Evolutionary conservation across 768 basidiomycete species (phyloP).

Genomic region (Hygrophorus russula): DNA sequence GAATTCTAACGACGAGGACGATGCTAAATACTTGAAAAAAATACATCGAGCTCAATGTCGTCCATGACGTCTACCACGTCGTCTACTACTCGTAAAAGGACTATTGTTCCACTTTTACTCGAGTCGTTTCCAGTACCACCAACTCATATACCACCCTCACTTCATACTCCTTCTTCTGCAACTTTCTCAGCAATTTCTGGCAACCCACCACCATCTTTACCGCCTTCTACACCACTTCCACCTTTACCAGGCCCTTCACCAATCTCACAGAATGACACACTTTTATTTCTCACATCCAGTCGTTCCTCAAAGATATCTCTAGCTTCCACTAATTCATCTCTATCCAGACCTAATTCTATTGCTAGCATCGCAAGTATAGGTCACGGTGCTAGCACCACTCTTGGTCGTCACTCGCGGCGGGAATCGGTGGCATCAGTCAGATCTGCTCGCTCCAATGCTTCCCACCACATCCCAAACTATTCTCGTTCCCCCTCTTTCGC

Average conservation of each 20-base stretch:
- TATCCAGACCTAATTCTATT: conserved; percentile 7
- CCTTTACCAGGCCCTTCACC: conserved; percentile 56
- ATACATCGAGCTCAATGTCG: background rate
- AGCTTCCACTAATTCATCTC: background rate
- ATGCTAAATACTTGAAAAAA: background rate
- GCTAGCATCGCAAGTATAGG: conserved; percentile 1
- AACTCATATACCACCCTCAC: conserved; percentile 26
- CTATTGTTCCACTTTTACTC: conserved; percentile 16
- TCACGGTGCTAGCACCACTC: background rate
- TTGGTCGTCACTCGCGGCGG: background rate
- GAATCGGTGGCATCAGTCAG: conserved; percentile 5
- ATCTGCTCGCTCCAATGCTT: conserved; percentile 6
- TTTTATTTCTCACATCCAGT: conserved; percentile 25
- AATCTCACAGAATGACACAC: conserved; percentile 37
- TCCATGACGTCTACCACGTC: background rate
- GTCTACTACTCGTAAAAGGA: background rate
- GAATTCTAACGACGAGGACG: no score
- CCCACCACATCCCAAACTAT: conserved; percentile 3
- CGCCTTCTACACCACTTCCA: conserved; percentile 49
- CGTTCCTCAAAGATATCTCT: conserved; percentile 20
- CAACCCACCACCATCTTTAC: conserved; percentile 49
- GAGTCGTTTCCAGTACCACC: conserved; percentile 32
- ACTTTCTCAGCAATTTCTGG: conserved; percentile 19
- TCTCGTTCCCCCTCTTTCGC: conserved; percentile 19
- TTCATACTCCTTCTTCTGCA: conserved; percentile 15